phyloP scores from a whole-genome alignment of 176 grass and related monocot genomes.

The Melocanna baccifera region DNA sequence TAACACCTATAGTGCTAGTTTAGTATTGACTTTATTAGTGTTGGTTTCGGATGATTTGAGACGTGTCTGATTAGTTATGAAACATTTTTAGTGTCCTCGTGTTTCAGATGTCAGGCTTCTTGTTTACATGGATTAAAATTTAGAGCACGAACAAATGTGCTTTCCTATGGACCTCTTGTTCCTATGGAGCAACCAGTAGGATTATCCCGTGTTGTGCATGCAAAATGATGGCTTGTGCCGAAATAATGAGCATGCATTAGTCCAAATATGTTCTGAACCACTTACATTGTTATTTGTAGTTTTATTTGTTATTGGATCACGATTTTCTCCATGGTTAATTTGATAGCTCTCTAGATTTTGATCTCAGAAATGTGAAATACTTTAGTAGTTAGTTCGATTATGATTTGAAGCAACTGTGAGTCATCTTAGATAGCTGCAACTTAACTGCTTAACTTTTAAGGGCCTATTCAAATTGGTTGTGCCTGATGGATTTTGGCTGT shows the following conservation, averaged over 20 bases:
- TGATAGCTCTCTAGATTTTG: neutral
- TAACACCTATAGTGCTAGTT: neutral
- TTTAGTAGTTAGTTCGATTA: neutral
- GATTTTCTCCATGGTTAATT: neutral
- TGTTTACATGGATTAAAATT: neutral
- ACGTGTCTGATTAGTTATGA: neutral
- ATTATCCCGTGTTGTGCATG: neutral
- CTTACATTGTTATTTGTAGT: neutral
- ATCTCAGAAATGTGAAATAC: neutral
- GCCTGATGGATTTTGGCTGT: too few species aligned
- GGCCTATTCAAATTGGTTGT: too few species aligned
- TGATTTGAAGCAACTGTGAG: neutral
- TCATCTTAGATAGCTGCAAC: neutral
- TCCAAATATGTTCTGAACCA: neutral
- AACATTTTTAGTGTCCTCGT: neutral
- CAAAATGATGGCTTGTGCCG: neutral
- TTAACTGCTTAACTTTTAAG: neutral
- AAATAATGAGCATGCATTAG: neutral
- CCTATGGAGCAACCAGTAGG: neutral
- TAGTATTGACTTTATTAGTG: neutral
- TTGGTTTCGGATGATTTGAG: neutral
- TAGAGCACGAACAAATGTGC: neutral
- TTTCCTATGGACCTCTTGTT: neutral
- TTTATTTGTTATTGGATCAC: neutral
- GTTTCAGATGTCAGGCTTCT: neutral